phyloP scores from a whole-genome alignment of 2,329 filamentous ascomycete species.

The Samsoniella hepiali region DNA sequence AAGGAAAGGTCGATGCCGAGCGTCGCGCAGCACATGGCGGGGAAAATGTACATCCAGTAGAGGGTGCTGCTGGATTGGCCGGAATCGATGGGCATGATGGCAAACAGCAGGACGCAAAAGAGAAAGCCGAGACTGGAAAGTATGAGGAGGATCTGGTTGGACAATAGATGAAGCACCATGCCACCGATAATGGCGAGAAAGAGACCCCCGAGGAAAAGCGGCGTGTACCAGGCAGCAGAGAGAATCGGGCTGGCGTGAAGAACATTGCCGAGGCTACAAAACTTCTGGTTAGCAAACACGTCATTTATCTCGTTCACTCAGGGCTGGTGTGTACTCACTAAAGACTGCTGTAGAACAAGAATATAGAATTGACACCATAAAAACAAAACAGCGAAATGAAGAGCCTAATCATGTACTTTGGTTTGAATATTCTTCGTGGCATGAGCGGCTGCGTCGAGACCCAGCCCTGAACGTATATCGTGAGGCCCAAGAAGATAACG shows the following conservation, averaged over 20 bases:
- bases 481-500: constrained; percentile 45
- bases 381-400: constrained; percentile 51
- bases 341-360: constrained; percentile 56
- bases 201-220: constrained; percentile 14
- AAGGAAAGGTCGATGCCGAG: constrained; percentile 61
- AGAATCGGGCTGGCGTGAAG: constrained; percentile 6
- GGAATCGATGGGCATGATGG: constrained; percentile 8
- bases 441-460: constrained; percentile 59
- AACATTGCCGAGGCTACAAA: constrained; percentile 12
- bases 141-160: constrained; percentile 18
- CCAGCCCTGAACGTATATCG: constrained; percentile 62
- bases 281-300: not conserved
- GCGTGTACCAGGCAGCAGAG: constrained; percentile 16
- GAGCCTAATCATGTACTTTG: constrained; percentile 55
- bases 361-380: constrained; percentile 58
- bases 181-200: constrained; percentile 13
- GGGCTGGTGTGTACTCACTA: constrained; percentile 42
- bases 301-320: not conserved
- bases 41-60: constrained; percentile 61
- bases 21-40: constrained; percentile 53
- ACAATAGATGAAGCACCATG: constrained; percentile 14
- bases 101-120: constrained; percentile 34
- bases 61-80: constrained; percentile 12
- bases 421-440: constrained; percentile 59
- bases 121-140: constrained; percentile 28